Conservation (phyloP, 1,284 basidiomycete genomes). For the Ceratobasidium sp. region DNA sequence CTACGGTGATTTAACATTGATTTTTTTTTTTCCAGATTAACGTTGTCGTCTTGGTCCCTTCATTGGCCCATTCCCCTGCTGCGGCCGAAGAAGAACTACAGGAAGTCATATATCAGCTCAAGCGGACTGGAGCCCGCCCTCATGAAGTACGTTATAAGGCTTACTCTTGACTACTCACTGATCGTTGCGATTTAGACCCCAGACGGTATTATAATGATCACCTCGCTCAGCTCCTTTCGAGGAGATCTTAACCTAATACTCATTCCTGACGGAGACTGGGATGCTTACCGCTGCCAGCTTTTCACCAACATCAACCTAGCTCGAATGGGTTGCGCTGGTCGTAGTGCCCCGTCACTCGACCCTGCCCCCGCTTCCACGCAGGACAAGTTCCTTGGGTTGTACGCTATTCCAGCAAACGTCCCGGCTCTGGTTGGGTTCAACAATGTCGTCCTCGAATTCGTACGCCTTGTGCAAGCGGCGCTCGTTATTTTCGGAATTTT, state of each 20-base stretch:
- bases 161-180: conserved; percentile 13
- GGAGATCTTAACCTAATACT: conserved; percentile 84
- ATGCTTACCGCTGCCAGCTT: conserved; percentile 68
- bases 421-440: conserved; percentile 58
- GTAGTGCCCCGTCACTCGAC: conserved; percentile 77
- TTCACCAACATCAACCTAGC: conserved; percentile 81
- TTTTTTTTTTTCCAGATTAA: conserved; percentile 60
- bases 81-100: conserved; percentile 70
- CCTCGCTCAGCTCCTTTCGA: conserved; percentile 83
- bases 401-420: conserved; percentile 34
- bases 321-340: conserved; percentile 78
- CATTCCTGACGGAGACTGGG: conserved; percentile 75
- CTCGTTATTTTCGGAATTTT: conserved; percentile 77
- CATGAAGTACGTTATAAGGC: conserved; percentile 62
- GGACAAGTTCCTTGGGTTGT: conserved; percentile 35
- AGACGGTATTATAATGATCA: conserved; percentile 77
- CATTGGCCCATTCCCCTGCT: conserved; percentile 56
- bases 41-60: conserved; percentile 66
- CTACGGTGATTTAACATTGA: not conserved
- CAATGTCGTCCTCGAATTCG: conserved; percentile 74
- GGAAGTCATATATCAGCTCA: conserved; percentile 66
- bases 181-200: conserved; percentile 60
- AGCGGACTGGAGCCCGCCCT: conserved; percentile 73
- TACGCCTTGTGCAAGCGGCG: conserved; percentile 74
- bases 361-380: conserved; percentile 50